Evolutionary conservation across 129 eudicot species (phyloP), one percentile per base, ranked within the genome.

Genomic region (Cynara cardunculus): DNA sequence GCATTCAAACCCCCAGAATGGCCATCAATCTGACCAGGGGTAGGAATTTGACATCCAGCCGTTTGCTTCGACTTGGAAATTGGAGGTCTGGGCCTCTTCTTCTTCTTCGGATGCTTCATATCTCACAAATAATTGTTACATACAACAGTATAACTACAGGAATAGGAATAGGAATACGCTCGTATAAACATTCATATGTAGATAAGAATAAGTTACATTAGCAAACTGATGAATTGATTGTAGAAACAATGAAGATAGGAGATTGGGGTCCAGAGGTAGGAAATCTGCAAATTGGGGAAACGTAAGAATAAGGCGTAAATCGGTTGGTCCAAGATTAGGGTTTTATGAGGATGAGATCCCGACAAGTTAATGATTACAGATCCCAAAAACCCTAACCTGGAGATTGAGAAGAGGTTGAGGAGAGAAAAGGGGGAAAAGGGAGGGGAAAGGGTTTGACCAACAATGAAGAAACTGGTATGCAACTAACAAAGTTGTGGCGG

Each of bases 21-120:
- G 10, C 75, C 85, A 10, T 44, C 72, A 28, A 31, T 81, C 19
- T 12, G 81, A 69, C 39, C n/a, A 1, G 66, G 5, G 0, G 3
- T 41, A 24, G 69, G 78, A 24, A n/a, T 75, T 56, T 74, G 81
- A 13, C 26, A 25, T 7, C 39, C 85, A 8, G 78, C 27, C 8
- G 65, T 78, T 22, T 79, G 84, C 22, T 79, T 86, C 22, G 88
- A 67, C 72, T 82, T 82, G 27, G 72, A 76, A 76, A 75, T 19
- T 24, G 82, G 84, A 49, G 83, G 86, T n/a, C 81, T 67, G 0
- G 86, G 85, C 61, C 92, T 83, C 88, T 84, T 94, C 89, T 88
- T 94, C 94, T 87, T 92, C 82, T 83, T 93, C 13, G 87, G 34
- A 22, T 92, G 89, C 90, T 87, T 92, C 97, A 90, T 92, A 1